Base-by-base conservation (phyloP, 2,329 filamentous ascomycete species). In the Aspergillus sp. region DNA sequence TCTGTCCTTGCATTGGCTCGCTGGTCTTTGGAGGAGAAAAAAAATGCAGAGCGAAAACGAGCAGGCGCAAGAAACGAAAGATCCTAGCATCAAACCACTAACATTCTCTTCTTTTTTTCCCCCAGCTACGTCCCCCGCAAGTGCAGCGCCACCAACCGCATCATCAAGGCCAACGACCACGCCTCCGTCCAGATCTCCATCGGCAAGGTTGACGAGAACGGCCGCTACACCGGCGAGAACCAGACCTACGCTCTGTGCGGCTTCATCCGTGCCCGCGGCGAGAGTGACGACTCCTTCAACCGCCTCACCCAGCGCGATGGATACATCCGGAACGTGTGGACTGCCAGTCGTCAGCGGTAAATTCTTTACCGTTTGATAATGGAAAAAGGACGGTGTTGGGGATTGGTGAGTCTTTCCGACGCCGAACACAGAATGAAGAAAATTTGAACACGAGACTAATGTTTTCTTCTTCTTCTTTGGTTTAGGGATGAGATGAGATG, bases 141-240 rank as follows among this genome's bases (percentile, higher is more conserved):
- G 86, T 98, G 93, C 90, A 91, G 87, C 81, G 93, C 93, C 73
- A 96, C 93, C 81, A 96, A 96, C 91, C 91, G 95, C 84, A 97
- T 98, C 87, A 98, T 99, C 89, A 97, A 97, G 86, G 92, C 95
- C 85, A 97, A 98, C 86, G 95, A 99, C 84, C 95, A 99, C 87
- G 93, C 91, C 74, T 96, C 91, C 65, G 95, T 98, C 73, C 95
- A 99, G 83, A 91, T 99, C 81, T 91, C 89, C 73, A 85, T 99
- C 78, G 93, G 89, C 81, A 98, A 97, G 86, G 95, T 99, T 73
- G 93, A 98, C 81, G 95, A 99, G 89, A 96, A 93, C 84, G 95
- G 95, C 79, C 91, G 93, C 74, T 92, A 93, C 83, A 91, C 91
- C 70, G 92, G 93, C 81, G 95, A 97, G 85, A 96, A 93, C 88